A percentile compares a stretch with the other conserved stretches of the same genome.
These are phyloP conservation scores for Cutaneotrichosporon sp. DNA, from an alignment of 1,284 basidiomycete species.

Conservation along the genomic window DNA sequence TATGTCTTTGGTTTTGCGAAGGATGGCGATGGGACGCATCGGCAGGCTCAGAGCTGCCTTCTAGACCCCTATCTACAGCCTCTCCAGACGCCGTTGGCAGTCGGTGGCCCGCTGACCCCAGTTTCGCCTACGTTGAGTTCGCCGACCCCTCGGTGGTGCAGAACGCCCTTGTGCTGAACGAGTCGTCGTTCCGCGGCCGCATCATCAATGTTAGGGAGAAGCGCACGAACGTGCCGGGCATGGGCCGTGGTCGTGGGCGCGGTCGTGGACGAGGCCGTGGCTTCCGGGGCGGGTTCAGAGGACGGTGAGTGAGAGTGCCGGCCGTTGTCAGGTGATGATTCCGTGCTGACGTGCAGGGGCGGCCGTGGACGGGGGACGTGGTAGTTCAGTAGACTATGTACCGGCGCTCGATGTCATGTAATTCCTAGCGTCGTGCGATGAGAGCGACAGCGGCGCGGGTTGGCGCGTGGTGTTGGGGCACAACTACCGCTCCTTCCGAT, in stretches of 20 bases:
- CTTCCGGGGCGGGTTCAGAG: constrained; percentile 57
- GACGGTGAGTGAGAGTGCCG: constrained; percentile 66
- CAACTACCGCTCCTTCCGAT: too few relatives aligned
- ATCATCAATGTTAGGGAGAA: constrained; percentile 90
- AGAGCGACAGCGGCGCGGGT: too few relatives aligned
- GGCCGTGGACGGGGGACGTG: constrained; percentile 1
- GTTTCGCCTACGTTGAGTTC: constrained; percentile 98
- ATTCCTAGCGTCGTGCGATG: too few relatives aligned
- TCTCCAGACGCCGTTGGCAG: too few relatives aligned
- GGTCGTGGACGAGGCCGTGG: constrained; percentile 56
- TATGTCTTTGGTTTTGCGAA: constrained; percentile 49
- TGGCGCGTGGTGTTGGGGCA: too few relatives aligned
- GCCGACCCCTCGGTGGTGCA: constrained; percentile 89
- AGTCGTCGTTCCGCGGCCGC: constrained; percentile 87
- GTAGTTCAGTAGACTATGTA: constrained; percentile 4
- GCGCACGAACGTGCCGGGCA: constrained; percentile 87
- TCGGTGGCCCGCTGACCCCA: constrained; percentile 39
- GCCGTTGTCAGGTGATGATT: too few relatives aligned
- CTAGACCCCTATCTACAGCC: too few relatives aligned
- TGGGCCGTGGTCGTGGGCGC: constrained; percentile 63
- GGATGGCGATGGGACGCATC: too few relatives aligned
- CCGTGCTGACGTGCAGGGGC: constrained; percentile 2
- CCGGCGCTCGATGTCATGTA: not conserved
- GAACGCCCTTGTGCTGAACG: constrained; percentile 90
- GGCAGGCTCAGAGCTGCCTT: too few relatives aligned